Conservation (phyloP, 2,329 filamentous ascomycete species). For the Stachybotrys echinatus region DNA sequence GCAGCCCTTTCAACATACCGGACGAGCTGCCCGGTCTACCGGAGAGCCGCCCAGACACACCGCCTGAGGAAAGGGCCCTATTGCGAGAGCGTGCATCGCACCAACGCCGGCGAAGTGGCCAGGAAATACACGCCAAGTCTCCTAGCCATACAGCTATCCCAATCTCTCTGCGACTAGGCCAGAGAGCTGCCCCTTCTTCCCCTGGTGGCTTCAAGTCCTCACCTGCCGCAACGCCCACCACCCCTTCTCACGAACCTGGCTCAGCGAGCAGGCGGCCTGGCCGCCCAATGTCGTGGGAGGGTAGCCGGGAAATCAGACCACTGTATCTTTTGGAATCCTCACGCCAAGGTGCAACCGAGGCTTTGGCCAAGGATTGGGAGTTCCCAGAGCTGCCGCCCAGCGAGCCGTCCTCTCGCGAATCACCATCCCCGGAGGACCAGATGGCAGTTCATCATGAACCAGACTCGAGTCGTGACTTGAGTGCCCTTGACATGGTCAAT, state of each 20-base stretch:
- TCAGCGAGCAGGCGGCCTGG: slow-evolving; percentile 19
- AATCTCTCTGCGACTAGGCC: slow-evolving; percentile 47
- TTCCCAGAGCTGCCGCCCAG: slow-evolving; percentile 47
- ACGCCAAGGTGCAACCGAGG: slow-evolving; percentile 29
- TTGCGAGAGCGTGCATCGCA: slow-evolving; percentile 33
- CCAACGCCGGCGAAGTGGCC: slow-evolving; percentile 41
- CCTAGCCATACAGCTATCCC: slow-evolving; percentile 55
- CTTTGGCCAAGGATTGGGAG: slow-evolving; percentile 22
- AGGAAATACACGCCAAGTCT: slow-evolving; percentile 43
- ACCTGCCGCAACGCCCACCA: slow-evolving; percentile 16
- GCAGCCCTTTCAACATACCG: slow-evolving; percentile 34
- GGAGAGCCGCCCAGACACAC: slow-evolving; percentile 54
- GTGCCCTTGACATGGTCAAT: slow-evolving; percentile 11
- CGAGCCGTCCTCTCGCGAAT: slow-evolving; percentile 31
- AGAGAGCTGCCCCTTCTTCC: slow-evolving; percentile 38
- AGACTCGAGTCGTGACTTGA: slow-evolving; percentile 17
- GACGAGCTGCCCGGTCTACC: slow-evolving; percentile 49
- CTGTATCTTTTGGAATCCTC: slow-evolving; percentile 73
- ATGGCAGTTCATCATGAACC: slow-evolving; percentile 18
- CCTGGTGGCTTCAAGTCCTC: slow-evolving; percentile 34
- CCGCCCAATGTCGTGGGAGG: slow-evolving; percentile 58
- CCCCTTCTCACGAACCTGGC: background rate
- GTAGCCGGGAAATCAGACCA: slow-evolving; percentile 68
- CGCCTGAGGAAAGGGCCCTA: slow-evolving; percentile 38
- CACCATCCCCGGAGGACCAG: slow-evolving; percentile 24